Base-by-base conservation (phyloP, 805 yeast species). In the Yarrowia sp. region DNA sequence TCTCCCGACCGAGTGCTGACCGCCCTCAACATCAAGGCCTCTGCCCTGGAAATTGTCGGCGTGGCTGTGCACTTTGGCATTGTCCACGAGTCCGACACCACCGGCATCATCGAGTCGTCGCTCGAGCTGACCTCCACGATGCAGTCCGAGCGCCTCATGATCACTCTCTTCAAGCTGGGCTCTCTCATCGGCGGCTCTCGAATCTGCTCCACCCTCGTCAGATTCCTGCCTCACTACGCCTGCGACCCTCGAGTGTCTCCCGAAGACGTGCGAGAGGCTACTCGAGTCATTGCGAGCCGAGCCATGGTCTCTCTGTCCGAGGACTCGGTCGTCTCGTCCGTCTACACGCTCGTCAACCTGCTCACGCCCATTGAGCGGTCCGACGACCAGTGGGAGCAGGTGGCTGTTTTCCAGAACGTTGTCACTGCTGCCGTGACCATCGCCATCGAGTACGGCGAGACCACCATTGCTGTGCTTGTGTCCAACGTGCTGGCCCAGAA, bases 401-500 rank as follows among this genome's bases (percentile, higher is more conserved):
- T 63, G 0, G 64, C 65, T 12, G 60, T 86, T 8, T 85, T 84
- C 70, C 78, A 81, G 63, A 89, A 90, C 70, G 84, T 91, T 25
- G 81, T 90, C 18, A 79, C 82, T 8, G 85, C 96, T 0, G 81
- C 86, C 8, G 80, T 84, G 44, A 84, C 84, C 51, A 81, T 92
- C 38, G 84, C 92, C 0, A 80, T 82, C 25, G 77, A 79, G 31
- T 87, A 88, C 68, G 80, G 82, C 44, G 94, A 88, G 66, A 84
- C 83, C 62, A 81, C 88, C 16, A 87, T 93, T 29, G 83, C 88
- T 16, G 85, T 88, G 3, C 78, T 94, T 66, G 85, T 96, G 0
- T 84, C 89, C 13, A 86, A 97, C 0, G 84, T 94, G 36, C 78
- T 94, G 62, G 83, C 89, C 13, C 97, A 92, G 71, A 92, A 91